Conservation (phyloP, 2,329 filamentous ascomycete species). For the Penicillium sp. region DNA sequence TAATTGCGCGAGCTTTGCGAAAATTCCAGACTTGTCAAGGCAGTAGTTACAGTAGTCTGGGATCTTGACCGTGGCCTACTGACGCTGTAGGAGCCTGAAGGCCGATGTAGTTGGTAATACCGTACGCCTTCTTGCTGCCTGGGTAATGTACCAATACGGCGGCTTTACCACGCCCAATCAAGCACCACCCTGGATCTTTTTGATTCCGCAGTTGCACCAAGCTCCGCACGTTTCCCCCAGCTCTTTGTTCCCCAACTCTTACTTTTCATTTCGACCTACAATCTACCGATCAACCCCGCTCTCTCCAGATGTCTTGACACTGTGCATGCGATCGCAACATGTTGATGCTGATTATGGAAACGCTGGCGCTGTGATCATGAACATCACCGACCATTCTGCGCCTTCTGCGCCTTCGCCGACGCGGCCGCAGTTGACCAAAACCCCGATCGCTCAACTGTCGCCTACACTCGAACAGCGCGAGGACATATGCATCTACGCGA, state of each 20-base stretch:
- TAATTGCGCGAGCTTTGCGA: not conserved
- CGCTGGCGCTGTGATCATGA: slow-evolving; percentile 34
- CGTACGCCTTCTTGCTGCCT: not conserved
- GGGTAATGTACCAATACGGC: slow-evolving; percentile 1
- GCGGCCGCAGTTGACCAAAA: slow-evolving; percentile 25
- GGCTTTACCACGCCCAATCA: slow-evolving; percentile 1
- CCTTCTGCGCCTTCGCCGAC: slow-evolving; percentile 19
- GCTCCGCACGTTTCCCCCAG: slow-evolving; percentile 6
- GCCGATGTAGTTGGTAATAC: not conserved
- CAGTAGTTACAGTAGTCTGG: too few species aligned
- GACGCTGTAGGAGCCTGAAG: not conserved
- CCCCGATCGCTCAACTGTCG: slow-evolving; percentile 47
- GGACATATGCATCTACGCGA: slow-evolving; percentile 59
- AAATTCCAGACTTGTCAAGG: too few species aligned
- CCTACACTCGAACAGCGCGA: slow-evolving; percentile 34
- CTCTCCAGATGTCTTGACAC: not conserved
- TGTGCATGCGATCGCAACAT: slow-evolving; percentile 7
- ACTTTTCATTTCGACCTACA: not conserved
- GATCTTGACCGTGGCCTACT: too few species aligned
- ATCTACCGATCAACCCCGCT: not conserved
- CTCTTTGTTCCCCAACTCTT: not conserved
- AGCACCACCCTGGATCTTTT: not conserved
- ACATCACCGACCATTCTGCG: slow-evolving; percentile 26
- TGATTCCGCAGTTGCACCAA: slow-evolving; percentile 3
- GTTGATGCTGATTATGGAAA: slow-evolving; percentile 8